Base-by-base conservation (phyloP, 83 land plant species). In the Picea engelmannii region DNA sequence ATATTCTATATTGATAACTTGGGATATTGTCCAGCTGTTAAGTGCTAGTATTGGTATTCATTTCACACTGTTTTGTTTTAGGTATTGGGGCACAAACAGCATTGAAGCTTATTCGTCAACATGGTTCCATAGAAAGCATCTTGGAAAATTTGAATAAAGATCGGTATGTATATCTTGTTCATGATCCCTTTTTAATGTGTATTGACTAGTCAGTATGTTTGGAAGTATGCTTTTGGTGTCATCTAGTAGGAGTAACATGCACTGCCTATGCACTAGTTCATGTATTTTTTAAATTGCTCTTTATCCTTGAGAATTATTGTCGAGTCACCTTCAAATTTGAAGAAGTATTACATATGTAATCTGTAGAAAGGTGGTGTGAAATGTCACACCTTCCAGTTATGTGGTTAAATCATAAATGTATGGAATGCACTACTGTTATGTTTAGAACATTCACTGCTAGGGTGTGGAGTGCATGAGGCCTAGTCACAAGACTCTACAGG, bases 81-180 rank as follows among this genome's bases (percentile, higher is more conserved):
- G 99, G 99, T 70, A 94, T 97, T 84, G 99, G 99, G 6, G 94
- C 93, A 78, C 94, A 91, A 79, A 95, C 99, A 79, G 98, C 99
- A 68, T 84, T 97, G 83, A 97, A 97, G 84, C 88, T 97, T 49
- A 89, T 97, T 62, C 96, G 96, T n/a, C 96, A 93, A 81, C 92
- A 97, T 85, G 96, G 98, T 74, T 89, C 89, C 40, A 85, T 97
- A 80, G 99, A 97, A 80, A 80, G n/a, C 68, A 87, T 97, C 52
- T 69, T 95, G 78, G 96, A 97, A 79, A 95, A 94, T 64, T 81
- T 97, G 84, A 95, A 92, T 79, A 95, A 86, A 84, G 96, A 92
- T 49, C 95, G 96, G 99, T 97, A 78, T 66, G 78, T 13, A 2
- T 59, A 31, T 66, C 58, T 85, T 62, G 11, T 80, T 73, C 58